Evolutionary conservation across 2,329 filamentous ascomycete species (phyloP), one percentile per base, ranked within the genome.

Genomic region (Diaporthe destruens): DNA sequence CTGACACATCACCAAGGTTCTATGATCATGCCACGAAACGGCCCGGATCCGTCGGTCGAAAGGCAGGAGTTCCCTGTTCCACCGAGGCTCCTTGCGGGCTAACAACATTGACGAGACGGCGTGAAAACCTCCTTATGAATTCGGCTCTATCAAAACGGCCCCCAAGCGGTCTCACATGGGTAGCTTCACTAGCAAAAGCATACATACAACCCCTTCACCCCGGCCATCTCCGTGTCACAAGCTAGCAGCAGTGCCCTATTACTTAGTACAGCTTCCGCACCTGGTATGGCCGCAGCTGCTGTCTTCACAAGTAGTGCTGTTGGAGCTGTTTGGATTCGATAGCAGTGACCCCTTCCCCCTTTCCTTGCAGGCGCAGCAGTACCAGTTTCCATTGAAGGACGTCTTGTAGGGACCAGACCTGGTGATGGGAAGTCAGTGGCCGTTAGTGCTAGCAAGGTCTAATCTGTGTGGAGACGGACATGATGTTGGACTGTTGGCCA

Each of bases 331-430:
- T 20, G 51, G 18, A 12, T 71, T 71, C 12, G n/a, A 6, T 9
- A 71, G 42, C 4, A 71, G 14, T 5, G 11, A 44, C 5, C 36
- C 6, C 6, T 47, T 67, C 2, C 36, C 6, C 6, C 34, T 67
- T 11, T 23, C 7, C 34, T 47, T 56, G 18, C 69, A 71, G 34
- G 32, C 39, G 51, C 69, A 71, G n/a, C 69, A 71, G 51, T 71
- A 71, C 69, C 69, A 71, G 34, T 67, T 67, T 18, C 59, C 59
- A 9, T 23, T 32, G 49, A 71, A 71, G 0, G 39, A 2, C 9
- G 34, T 36, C 4, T 36, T 6, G 34, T 36, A 36, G 34, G 34
- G 34, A 36, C 34, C 34, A 36, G 34, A 11, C 34, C 34, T 36
- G 34, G 6, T 36, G 34, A 36, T 36, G 9, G 34, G 6, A 36